Evolutionary conservation across 2,329 filamentous ascomycete species (phyloP).

Genomic region (Helicocarpus griseus): DNA sequence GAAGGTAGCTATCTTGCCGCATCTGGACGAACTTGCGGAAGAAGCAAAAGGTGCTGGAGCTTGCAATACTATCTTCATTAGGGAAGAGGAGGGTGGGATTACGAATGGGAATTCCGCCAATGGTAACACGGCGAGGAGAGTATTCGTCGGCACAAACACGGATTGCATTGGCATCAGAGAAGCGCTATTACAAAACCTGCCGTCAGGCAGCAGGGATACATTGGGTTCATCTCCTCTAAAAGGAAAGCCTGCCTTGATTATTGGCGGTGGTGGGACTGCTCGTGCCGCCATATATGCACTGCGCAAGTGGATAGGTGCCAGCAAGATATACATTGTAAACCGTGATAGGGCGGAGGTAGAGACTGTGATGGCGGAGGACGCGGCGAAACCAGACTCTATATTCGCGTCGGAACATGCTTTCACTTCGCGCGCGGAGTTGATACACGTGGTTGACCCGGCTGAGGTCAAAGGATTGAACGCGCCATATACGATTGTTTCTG

Average conservation of each 20-base stretch:
- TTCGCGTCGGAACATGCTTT: too few species aligned
- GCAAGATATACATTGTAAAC: conserved; percentile 67
- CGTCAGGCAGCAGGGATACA: too few species aligned
- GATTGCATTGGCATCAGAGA: conserved; percentile 71
- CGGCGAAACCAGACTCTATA: too few species aligned
- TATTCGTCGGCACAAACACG: conserved; percentile 67
- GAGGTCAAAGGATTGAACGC: conserved; percentile 29
- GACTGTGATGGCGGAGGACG: conserved; percentile 53
- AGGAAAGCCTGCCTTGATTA: conserved; percentile 61
- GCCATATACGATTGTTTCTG: conserved; percentile 60
- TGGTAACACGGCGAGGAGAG: conserved; percentile 37
- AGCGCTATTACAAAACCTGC: conserved; percentile 54
- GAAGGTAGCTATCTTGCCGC: conserved; percentile 65
- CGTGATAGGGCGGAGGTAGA: conserved; percentile 59
- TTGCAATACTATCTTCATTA: conserved; percentile 68
- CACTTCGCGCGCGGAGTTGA: not conserved
- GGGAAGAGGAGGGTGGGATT: conserved; percentile 27
- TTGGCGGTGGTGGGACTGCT: conserved; percentile 72
- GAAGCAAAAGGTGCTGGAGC: conserved; percentile 62
- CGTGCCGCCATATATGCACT: conserved; percentile 68
- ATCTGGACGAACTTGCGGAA: conserved; percentile 63
- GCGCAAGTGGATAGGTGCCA: conserved; percentile 57
- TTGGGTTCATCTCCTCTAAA: too few species aligned
- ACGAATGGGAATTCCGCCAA: not conserved
- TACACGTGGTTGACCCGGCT: not conserved